phyloP scores from a whole-genome alignment of 768 basidiomycete species.

The Rubroboletus pulcherrimus region DNA sequence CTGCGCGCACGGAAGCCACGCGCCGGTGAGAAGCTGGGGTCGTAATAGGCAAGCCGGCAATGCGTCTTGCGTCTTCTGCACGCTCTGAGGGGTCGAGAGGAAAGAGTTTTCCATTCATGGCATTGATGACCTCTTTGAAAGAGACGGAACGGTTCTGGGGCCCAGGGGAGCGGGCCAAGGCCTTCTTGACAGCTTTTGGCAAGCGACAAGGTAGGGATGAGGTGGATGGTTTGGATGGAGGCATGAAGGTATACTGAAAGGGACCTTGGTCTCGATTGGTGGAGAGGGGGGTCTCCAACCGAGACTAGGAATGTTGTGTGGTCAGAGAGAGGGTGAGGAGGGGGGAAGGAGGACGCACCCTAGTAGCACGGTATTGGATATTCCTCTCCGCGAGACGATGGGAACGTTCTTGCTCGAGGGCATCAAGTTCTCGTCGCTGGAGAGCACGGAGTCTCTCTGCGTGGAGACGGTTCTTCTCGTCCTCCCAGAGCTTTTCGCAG shows the following conservation, averaged over 20 bases:
- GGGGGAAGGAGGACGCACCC: slow-evolving; percentile 14
- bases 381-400: slow-evolving; percentile 21
- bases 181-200: slow-evolving; percentile 12
- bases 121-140: slow-evolving; percentile 53
- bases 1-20: slow-evolving; percentile 24
- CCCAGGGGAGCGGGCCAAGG: slow-evolving; percentile 5
- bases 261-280: slow-evolving; percentile 21
- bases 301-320: slow-evolving; percentile 12
- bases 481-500: slow-evolving; percentile 48
- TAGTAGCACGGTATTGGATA: slow-evolving; percentile 11
- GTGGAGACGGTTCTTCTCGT: slow-evolving; percentile 41
- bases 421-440: slow-evolving; percentile 30
- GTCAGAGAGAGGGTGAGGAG: neutral
- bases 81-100: slow-evolving; percentile 36
- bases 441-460: slow-evolving; percentile 36
- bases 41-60: slow-evolving; percentile 23
- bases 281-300: slow-evolving; percentile 1
- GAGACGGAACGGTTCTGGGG: slow-evolving; percentile 38
- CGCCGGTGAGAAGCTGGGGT: slow-evolving; percentile 14
- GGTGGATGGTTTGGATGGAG: slow-evolving; percentile 19
- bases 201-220: slow-evolving; percentile 20
- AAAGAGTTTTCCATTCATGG: slow-evolving; percentile 60
- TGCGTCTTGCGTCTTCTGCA: slow-evolving; percentile 30
- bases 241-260: slow-evolving; percentile 35
- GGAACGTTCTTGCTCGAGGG: slow-evolving; percentile 27